Conservation (phyloP, 2,329 filamentous ascomycete species). For the Paecilomyces sp. region DNA sequence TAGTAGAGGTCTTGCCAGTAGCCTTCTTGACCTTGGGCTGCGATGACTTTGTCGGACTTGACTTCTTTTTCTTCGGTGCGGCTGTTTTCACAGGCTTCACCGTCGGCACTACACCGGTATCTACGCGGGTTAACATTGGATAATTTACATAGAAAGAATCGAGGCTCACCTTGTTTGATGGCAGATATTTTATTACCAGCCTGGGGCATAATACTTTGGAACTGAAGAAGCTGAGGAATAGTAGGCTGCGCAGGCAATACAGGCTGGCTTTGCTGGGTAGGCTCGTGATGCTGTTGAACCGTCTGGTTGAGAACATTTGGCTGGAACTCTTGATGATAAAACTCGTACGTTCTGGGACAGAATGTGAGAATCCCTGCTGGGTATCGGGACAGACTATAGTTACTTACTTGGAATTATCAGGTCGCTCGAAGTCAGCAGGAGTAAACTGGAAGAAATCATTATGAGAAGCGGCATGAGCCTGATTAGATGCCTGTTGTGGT, state of each 20-base stretch:
- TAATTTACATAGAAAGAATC: neutral
- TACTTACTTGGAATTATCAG: slow-evolving; percentile 21
- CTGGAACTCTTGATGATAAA: slow-evolving; percentile 12
- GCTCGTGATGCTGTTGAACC: neutral
- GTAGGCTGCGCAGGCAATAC: neutral
- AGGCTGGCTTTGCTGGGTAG: neutral
- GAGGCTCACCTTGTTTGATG: neutral
- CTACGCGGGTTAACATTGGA: neutral
- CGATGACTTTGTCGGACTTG: slow-evolving; percentile 14
- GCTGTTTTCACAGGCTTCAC: slow-evolving; percentile 10
- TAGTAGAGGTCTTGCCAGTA: slow-evolving; percentile 13
- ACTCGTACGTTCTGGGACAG: slow-evolving; percentile 14
- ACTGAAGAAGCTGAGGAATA: neutral
- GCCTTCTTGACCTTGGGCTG: slow-evolving; percentile 13
- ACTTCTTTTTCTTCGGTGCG: slow-evolving; percentile 13
- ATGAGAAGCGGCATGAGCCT: slow-evolving; percentile 14
- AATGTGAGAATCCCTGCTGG: neutral
- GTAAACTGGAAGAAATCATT: slow-evolving; percentile 21
- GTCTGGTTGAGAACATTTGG: neutral
- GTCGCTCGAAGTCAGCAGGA: slow-evolving; percentile 17
- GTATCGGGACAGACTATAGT: neutral
- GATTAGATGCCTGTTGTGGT: slow-evolving; percentile 15
- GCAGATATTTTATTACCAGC: neutral
- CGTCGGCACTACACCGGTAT: slow-evolving; percentile 2
- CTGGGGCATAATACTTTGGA: neutral